Evolutionary conservation across 208 protist species (phyloP).

Genomic region (Leishmania major): DNA sequence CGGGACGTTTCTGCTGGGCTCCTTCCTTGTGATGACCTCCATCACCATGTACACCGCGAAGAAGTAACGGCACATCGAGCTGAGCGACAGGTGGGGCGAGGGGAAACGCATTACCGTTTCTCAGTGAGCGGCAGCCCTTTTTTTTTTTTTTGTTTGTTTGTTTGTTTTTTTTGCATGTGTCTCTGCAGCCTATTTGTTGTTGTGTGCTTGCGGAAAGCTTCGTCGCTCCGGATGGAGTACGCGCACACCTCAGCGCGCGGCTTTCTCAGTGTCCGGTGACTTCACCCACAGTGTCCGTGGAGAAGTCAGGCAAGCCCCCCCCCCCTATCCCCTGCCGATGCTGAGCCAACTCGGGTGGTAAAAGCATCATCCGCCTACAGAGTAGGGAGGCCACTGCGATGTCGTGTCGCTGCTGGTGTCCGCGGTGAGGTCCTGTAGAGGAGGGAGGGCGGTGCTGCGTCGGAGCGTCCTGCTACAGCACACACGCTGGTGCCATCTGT

Average conservation of each 20-base stretch:
- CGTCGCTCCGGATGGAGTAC: too few relatives aligned
- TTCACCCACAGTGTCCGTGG: not conserved
- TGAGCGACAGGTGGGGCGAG: not conserved
- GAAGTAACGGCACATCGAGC: not conserved
- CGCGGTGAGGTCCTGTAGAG: too few relatives aligned
- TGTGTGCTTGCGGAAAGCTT: not conserved
- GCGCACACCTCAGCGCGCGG: not conserved
- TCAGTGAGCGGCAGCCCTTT: not conserved
- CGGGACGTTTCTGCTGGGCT: constrained; percentile 35
- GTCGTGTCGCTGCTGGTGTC: not conserved
- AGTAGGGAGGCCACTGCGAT: not conserved
- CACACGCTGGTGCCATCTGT: not conserved
- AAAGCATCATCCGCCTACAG: not conserved
- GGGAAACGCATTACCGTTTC: rapidly evolving
- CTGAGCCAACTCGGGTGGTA: not conserved
- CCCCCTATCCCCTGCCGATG: not conserved
- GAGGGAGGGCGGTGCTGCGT: not conserved
- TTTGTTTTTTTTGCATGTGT: not conserved
- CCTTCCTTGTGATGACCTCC: constrained; percentile 27
- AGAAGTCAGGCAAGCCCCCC: not conserved
- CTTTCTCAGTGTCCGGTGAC: too few relatives aligned
- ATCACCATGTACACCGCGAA: constrained; percentile 44
- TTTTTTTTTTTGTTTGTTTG: too few relatives aligned
- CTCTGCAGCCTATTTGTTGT: not conserved
- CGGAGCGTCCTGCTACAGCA: too few relatives aligned